phyloP scores from a whole-genome alignment of 306 rosid species.

The Vigna hirtella region DNA sequence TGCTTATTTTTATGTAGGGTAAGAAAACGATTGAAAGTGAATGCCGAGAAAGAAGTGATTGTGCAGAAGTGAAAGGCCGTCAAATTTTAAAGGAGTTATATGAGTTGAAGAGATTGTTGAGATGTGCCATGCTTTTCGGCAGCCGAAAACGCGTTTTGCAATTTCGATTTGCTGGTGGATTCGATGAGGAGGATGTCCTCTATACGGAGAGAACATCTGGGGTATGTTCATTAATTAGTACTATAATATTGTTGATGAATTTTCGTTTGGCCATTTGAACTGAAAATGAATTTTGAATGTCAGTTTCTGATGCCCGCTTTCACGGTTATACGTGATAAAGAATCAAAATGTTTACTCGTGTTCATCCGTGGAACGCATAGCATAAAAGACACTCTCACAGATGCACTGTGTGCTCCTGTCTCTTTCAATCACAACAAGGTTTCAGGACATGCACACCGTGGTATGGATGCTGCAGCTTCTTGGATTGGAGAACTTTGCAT shows the following conservation, averaged over 20 bases:
- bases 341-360: conserved; percentile 77
- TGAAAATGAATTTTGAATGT: background rate
- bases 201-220: background rate
- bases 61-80: background rate
- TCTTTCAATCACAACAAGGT: conserved; percentile 89
- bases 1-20: background rate
- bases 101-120: background rate
- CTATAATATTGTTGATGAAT: too few relatives aligned
- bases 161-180: background rate
- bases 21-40: background rate
- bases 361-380: conserved; percentile 96
- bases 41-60: background rate
- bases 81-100: background rate
- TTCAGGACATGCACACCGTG: conserved; percentile 94
- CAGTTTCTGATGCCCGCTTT: conserved; percentile 95
- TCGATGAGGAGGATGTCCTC: background rate
- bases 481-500: conserved; percentile 83
- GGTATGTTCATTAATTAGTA: background rate
- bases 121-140: background rate
- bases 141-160: background rate
- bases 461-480: conserved; percentile 95
- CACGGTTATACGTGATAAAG: conserved; percentile 73
- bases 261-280: background rate
- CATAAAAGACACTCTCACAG: conserved; percentile 93
- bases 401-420: conserved; percentile 90